Base-by-base conservation (phyloP, 2,329 filamentous ascomycete species). In the Bipolaris oryzae region DNA sequence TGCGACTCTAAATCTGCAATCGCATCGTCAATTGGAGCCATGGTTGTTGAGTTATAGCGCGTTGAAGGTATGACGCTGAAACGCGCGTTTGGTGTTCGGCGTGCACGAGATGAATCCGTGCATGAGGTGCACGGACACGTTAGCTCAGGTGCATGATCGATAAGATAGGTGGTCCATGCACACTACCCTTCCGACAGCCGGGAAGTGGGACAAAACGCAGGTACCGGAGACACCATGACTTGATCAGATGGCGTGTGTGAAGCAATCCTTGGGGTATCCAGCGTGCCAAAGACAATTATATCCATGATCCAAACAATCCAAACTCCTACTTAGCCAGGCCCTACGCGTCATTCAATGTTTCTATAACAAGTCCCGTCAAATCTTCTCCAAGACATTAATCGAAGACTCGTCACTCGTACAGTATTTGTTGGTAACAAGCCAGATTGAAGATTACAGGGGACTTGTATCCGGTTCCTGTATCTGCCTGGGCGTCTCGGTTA, bases 181-280 rank as follows among this genome's bases (percentile, higher is more conserved):
- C 51, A 48, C 37, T 48, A 45, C 47, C 63, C 58, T 61, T 57
- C 58, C 63, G 58, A 54, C 39, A 47, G 6, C 38, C 16, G 13
- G 49, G 25, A 25, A 23, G 33, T 16, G 38, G 35, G 33, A 45
- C 45, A 23, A 21, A 21, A 34, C 45, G 10, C 34, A 25, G 53
- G 35, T 28, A 41, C 42, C 21, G 39, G 31, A 44, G 23, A 33
- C 46, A 45, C 21, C 10, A 25, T 16, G 37, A 45, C 42, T 39
- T 38, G 41, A 41, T 28, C 37, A 25, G 39, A 45, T n/a, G 16
- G 31, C 5, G 25, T 42, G 23, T 51, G 46, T 51, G 50, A 41
- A 50, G 45, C 31, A 51, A 34, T 53, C 44, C 42, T 49, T 44
- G 46, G 69, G 69, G 67, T 71, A 73, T 71, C 64, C 59, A 63